Evolutionary conservation across 1,284 basidiomycete genomes (phyloP), one percentile per base, ranked within the genome.

Genomic region (Pseudozyma sp.): DNA sequence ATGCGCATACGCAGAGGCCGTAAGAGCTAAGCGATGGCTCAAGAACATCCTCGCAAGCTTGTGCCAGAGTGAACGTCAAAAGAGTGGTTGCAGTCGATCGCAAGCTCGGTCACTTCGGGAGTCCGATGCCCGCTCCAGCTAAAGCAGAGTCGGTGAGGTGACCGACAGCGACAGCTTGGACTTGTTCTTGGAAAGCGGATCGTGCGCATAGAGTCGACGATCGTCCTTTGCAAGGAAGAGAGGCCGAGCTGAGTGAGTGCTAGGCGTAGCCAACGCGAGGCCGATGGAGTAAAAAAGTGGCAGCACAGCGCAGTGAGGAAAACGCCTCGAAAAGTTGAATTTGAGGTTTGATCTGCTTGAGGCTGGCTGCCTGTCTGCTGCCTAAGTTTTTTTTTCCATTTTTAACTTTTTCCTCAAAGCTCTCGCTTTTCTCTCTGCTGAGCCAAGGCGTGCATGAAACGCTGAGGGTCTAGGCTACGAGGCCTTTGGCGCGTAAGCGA

Each of bases 11-110:
- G 25, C 25, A 31, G 25, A 31, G 25, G 25, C 25, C 25, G 25
- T 31, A 31, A 6, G 25, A 31, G 25, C 25, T 31, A 31, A 31
- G 25, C 25, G 25, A 31, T 31, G 25, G 25, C 25, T 31, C 25
- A 31, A 6, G 3, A 31, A 3, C 25, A 31, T 31, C 25, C 25
- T 31, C 25, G 14, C 31, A 43, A 34, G 39, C 49, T 49, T 31
- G 25, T 36, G 8, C 13, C 42, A 12, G 7, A 1, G n/a, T 44
- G 5, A 45, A 38, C 18, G 18, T 39, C n/a, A 18, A 12, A 1
- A 21, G 50, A 19, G 11, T 31, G 43, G 59, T 61, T 69, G 66
- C 40, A 45, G 52, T 34, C 59, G 66, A 69, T 58, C 49, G 48
- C 47, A 35, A 51, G 66, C 54, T 67, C 38, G 19, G 48, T 36